Conservation (phyloP, 179 eudicot species). For the Silene noctiflora region DNA sequence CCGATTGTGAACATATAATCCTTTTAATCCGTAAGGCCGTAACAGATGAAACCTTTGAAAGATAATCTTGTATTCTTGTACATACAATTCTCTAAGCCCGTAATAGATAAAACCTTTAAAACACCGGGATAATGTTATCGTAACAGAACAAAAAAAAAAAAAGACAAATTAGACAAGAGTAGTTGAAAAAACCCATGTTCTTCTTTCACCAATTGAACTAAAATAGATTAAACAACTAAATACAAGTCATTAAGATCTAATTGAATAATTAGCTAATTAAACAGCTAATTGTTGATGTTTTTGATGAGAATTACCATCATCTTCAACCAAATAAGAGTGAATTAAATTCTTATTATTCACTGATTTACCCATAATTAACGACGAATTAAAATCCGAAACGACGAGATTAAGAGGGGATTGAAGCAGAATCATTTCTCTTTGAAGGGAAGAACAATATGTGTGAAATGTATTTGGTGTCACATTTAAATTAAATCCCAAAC, state of each 20-base stretch:
- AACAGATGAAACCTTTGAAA: too few species aligned
- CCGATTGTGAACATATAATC: too few species aligned
- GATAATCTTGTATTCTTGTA: too few species aligned
- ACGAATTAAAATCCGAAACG: constrained; percentile 22
- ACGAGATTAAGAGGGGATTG: constrained; percentile 32
- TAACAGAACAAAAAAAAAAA: too few species aligned
- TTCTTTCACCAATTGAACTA: constrained; percentile 23
- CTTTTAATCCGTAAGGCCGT: too few species aligned
- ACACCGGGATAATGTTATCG: too few species aligned
- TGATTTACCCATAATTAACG: constrained; percentile 33
- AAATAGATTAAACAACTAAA: constrained; percentile 19
- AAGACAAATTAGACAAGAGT: neutral
- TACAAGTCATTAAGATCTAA: constrained; percentile 31
- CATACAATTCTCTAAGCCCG: too few species aligned
- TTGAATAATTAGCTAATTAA: constrained; percentile 24
- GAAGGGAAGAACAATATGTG: constrained; percentile 51
- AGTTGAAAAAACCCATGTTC: constrained; percentile 29
- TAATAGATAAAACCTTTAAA: too few species aligned
- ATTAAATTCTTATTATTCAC: constrained; percentile 16
- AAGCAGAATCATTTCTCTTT: constrained; percentile 51
- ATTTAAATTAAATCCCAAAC: constrained; percentile 62
- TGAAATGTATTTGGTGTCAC: constrained; percentile 67
- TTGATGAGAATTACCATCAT: constrained; percentile 35
- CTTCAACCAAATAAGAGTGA: constrained; percentile 38
- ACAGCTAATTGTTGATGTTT: constrained; percentile 44